phyloP scores from a whole-genome alignment of 2,329 filamentous ascomycete species.

The Elsinoe arachidis region DNA sequence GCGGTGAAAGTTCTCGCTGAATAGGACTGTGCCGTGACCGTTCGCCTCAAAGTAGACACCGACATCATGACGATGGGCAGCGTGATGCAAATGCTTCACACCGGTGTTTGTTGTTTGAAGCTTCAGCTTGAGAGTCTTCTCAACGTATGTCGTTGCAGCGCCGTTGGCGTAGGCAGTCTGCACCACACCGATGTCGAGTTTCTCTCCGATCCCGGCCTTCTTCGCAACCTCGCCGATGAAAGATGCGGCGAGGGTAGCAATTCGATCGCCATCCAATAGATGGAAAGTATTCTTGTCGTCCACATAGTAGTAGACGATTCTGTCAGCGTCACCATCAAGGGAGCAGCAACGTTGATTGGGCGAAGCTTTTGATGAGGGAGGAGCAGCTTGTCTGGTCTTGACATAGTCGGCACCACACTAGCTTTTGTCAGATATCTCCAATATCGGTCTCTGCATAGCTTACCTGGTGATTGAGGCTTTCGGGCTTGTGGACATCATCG shows the following conservation, averaged over 20 bases:
- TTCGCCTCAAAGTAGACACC: slow-evolving; percentile 99
- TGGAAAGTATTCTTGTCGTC: slow-evolving; percentile 77
- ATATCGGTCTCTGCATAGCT: slow-evolving; percentile 22
- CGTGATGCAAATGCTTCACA: slow-evolving; percentile 95
- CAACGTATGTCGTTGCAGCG: slow-evolving; percentile 83
- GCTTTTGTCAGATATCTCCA: neutral
- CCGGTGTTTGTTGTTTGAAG: slow-evolving; percentile 91
- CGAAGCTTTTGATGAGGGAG: slow-evolving; percentile 69
- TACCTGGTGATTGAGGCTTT: slow-evolving; percentile 81
- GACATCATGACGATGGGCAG: slow-evolving; percentile 88
- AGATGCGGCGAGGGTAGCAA: slow-evolving; percentile 84
- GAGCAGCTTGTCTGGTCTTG: slow-evolving; percentile 91
- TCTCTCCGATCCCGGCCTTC: slow-evolving; percentile 66
- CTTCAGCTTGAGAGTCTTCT: slow-evolving; percentile 77
- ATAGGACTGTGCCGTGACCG: slow-evolving; percentile 92
- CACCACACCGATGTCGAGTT: slow-evolving; percentile 85
- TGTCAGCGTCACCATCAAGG: slow-evolving; percentile 89
- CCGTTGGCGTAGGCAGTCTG: slow-evolving; percentile 98
- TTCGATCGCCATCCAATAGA: slow-evolving; percentile 92
- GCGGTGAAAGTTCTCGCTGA: slow-evolving; percentile 74
- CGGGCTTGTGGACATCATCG: slow-evolving; percentile 83
- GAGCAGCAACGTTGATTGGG: slow-evolving; percentile 76
- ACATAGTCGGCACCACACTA: slow-evolving; percentile 93
- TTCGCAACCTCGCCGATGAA: slow-evolving; percentile 86
- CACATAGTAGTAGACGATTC: slow-evolving; percentile 89